Evolutionary conservation across 345 rosid genomes (phyloP), one percentile per base, ranked within the genome.

Genomic region (Lepidium aucheri): DNA sequence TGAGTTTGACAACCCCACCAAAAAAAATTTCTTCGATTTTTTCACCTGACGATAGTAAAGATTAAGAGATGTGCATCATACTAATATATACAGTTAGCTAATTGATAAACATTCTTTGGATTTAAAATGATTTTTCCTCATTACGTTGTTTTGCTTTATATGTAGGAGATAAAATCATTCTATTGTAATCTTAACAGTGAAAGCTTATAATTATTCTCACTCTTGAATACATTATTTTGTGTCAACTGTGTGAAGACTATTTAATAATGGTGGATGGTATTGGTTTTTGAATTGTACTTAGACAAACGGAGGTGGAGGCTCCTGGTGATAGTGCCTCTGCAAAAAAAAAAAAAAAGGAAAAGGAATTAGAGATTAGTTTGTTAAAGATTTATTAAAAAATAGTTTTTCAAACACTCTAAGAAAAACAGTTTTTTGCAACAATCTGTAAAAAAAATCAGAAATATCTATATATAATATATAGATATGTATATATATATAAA

Each of bases 281-380:
- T 75, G 76, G 70, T 63, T 46, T 70, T 47, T 72, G 70, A 63
- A 42, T 47, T 39, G n/a, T 55, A 55, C 14, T 55, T 70, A 70
- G 88, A 83, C 88, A 83, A 77, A 72, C 41, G 55, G 42, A 78
- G 80, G 88, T 87, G 90, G 94, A 72, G 80, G 55, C 73, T 79
- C 60, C 77, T 83, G 82, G 66, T 85, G 76, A 42, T 87, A 83
- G 81, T 84, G 93, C 77, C 67, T 82, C 69, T 70, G 74, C 67
- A 70, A 53, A 46, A 75, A 57, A 72, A 66, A 62, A 60, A 62
- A 76, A 74, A 1, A 20, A 20, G 2, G 1, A 69, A 72, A 24
- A 1, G 2, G 26, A 24, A 20, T 3, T 51, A 67, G 75, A 77
- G 77, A 75, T 16, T 17, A n/a, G 9, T 7, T 45, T 35, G 7